Conservation (phyloP, 2,329 filamentous ascomycete genomes). For the Colletotrichum sp. region DNA sequence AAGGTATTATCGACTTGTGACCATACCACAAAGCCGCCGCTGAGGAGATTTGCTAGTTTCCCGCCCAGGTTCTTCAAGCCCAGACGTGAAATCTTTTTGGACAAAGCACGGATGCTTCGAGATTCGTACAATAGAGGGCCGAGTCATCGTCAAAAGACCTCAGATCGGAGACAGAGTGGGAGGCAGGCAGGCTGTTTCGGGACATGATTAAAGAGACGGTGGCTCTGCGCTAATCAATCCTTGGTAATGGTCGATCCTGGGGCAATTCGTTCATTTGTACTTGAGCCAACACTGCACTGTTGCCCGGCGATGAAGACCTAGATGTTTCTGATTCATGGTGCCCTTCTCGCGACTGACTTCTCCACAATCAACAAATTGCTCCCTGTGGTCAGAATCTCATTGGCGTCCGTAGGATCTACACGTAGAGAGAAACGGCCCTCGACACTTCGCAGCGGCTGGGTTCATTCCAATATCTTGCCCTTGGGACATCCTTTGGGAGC, state of each 20-base stretch:
- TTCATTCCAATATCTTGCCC: not conserved
- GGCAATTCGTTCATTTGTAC: not conserved
- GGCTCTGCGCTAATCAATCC: not conserved
- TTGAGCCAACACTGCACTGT: not conserved
- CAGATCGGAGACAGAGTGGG: not conserved
- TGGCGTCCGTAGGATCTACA: not conserved
- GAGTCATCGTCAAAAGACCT: not conserved
- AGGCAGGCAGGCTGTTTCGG: not conserved
- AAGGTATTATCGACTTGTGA: not conserved
- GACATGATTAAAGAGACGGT: not conserved
- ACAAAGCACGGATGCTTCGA: not conserved
- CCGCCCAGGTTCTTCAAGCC: too few species aligned
- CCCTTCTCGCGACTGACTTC: not conserved
- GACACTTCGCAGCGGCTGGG: not conserved
- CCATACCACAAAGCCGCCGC: not conserved
- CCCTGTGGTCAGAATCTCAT: not conserved
- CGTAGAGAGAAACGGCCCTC: rapidly evolving
- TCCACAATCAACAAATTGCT: rapidly evolving
- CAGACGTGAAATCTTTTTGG: too few species aligned
- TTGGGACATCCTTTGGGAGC: not conserved
- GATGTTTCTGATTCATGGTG: not conserved
- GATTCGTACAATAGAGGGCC: not conserved
- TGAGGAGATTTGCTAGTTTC: not conserved
- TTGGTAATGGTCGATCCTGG: not conserved
- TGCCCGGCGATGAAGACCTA: not conserved